phyloP scores from a whole-genome alignment of 2,329 filamentous ascomycete genomes.

The Apiospora hydei region DNA sequence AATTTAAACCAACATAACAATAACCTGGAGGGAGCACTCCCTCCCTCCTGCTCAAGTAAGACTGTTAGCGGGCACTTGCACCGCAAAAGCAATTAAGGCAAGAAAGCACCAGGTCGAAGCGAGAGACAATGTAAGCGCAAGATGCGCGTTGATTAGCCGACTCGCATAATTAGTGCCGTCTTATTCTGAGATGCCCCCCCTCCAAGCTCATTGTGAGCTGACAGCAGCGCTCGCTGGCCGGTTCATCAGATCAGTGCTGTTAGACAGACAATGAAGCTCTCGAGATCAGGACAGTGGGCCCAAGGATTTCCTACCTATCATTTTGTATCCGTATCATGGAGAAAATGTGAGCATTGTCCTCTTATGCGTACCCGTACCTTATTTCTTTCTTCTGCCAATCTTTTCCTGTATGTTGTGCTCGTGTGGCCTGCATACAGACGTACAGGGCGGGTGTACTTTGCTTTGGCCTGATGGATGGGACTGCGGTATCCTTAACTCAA shows the following conservation, averaged over 20 bases:
- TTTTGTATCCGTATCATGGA: constrained; percentile 5
- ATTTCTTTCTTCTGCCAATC: constrained; percentile 13
- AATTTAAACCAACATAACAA: constrained; percentile 6
- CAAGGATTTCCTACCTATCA: neutral
- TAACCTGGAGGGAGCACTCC: constrained; percentile 8
- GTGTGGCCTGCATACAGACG: neutral
- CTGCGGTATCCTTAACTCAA: neutral
- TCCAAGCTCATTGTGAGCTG: neutral
- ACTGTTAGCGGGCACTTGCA: constrained; percentile 22
- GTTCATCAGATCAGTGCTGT: neutral
- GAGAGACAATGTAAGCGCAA: constrained; percentile 22
- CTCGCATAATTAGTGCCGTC: constrained; percentile 15
- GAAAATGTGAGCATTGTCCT: constrained; percentile 14
- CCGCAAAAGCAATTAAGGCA: constrained; percentile 20
- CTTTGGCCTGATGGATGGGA: constrained; percentile 1
- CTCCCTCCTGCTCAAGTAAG: neutral
- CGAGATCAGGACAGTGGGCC: constrained; percentile 17
- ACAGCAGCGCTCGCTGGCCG: neutral
- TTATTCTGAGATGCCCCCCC: constrained; percentile 2
- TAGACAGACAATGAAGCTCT: constrained; percentile 13
- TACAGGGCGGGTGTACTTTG: constrained; percentile 8
- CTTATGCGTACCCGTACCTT: constrained; percentile 19
- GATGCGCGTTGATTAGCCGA: constrained; percentile 21
- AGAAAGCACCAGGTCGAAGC: constrained; percentile 19
- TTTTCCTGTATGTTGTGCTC: constrained; percentile 9